These are phyloP conservation scores for Boletellus sp. DNA, from an alignment of 768 basidiomycete species.

Conservation along the genomic window DNA sequence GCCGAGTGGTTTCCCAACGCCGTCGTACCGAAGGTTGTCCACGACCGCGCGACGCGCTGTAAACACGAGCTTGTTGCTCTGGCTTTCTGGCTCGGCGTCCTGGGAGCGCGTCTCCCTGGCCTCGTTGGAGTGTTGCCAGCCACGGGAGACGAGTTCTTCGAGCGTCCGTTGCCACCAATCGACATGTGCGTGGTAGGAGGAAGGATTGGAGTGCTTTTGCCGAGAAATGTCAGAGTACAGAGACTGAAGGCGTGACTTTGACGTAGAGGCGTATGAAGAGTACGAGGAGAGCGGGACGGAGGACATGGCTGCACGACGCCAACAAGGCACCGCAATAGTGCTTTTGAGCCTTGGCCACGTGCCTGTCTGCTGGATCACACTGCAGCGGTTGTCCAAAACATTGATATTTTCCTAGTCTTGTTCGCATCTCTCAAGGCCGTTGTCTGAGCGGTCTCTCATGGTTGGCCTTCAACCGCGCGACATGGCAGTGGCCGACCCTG, in stretches of 20 bases:
- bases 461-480: too few species aligned
- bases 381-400: too few species aligned
- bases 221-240: constrained; percentile 86
- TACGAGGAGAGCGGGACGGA: constrained; percentile 21
- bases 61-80: constrained; percentile 55
- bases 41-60: constrained; percentile 50
- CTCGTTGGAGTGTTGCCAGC: constrained; percentile 40
- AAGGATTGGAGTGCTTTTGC: constrained; percentile 81
- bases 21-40: constrained; percentile 60
- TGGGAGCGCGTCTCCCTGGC: constrained; percentile 6
- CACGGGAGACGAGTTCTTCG: constrained; percentile 54
- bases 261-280: constrained; percentile 27
- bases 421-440: too few species aligned
- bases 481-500: too few species aligned
- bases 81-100: constrained; percentile 11
- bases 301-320: constrained; percentile 17
- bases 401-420: too few species aligned
- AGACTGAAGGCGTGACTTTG: constrained; percentile 58
- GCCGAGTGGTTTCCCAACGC: constrained; percentile 72
- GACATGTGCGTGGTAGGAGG: constrained; percentile 74
- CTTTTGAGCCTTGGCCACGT: constrained; percentile 12
- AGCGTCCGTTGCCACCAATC: constrained; percentile 84
- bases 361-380: neutral
- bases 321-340: constrained; percentile 9
- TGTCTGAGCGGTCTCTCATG: too few species aligned